phyloP scores from a whole-genome alignment of 495 filamentous ascomycete genomes.

The Penicillium paxilli region DNA sequence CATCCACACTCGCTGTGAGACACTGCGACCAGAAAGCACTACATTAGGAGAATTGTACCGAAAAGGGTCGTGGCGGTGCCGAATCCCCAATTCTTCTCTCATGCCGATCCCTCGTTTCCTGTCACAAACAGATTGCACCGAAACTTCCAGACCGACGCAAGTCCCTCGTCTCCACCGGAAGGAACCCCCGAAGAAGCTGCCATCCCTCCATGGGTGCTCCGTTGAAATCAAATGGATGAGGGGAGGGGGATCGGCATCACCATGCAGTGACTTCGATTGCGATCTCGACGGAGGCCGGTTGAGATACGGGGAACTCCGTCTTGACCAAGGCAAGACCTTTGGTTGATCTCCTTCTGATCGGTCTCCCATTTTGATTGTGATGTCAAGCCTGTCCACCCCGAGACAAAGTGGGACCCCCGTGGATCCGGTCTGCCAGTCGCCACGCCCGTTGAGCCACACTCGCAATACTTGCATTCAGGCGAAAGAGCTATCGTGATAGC shows the following conservation, averaged over 20 bases:
- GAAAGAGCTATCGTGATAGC: not conserved
- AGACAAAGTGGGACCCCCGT: slow-evolving; percentile 9
- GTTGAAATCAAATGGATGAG: not conserved
- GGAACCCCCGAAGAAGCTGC: not conserved
- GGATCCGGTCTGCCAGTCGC: not conserved
- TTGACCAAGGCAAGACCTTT: not conserved
- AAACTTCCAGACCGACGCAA: slow-evolving; percentile 4
- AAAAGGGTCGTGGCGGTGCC: slow-evolving; percentile 2
- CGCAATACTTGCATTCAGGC: not conserved
- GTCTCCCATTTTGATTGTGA: not conserved
- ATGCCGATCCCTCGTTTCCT: slow-evolving; percentile 7
- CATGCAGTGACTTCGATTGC: not conserved
- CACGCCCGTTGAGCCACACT: slow-evolving; percentile 3
- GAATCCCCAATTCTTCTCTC: not conserved
- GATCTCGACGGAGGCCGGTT: not conserved
- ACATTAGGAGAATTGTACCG: not conserved
- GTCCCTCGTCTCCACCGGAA: not conserved
- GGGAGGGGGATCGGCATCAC: not conserved
- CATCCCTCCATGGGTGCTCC: not conserved
- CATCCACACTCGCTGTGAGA: not conserved
- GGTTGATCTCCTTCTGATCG: not conserved
- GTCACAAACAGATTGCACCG: slow-evolving; percentile 9
- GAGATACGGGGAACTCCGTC: slow-evolving; percentile 6
- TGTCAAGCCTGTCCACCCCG: slow-evolving; percentile 8
- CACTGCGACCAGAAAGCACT: not conserved